Evolutionary conservation across 495 filamentous ascomycete species (phyloP).

Genomic region (Parathielavia appendiculata): DNA sequence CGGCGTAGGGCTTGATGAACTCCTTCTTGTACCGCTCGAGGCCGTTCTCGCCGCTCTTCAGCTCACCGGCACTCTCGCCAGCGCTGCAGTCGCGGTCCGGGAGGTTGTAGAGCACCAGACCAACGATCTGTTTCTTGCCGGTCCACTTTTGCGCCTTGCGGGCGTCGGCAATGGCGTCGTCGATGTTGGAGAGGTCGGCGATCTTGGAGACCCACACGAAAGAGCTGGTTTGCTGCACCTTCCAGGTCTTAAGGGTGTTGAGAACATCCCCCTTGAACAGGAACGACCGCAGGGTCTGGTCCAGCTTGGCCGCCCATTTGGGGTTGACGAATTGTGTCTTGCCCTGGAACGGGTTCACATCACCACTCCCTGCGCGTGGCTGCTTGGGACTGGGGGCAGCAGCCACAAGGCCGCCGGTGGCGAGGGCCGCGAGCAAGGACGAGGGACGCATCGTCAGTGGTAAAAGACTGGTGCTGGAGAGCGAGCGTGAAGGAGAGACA

Average conservation of each 20-base stretch:
- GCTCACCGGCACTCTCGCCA: conserved; percentile 57
- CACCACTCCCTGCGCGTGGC: not conserved
- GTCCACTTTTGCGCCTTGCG: conserved; percentile 40
- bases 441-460: conserved; percentile 17
- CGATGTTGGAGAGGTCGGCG: conserved; percentile 37
- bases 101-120: conserved; percentile 61
- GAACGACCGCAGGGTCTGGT: conserved; percentile 42
- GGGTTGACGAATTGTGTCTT: conserved; percentile 52
- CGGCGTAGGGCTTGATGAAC: conserved; percentile 51
- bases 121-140: conserved; percentile 41
- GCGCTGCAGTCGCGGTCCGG: conserved; percentile 62
- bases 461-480: not conserved
- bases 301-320: conserved; percentile 48
- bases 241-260: conserved; percentile 27
- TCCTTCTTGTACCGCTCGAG: conserved; percentile 52
- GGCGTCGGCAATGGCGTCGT: conserved; percentile 45
- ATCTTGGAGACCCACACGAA: conserved; percentile 49
- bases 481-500: not conserved
- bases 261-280: conserved; percentile 35
- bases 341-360: conserved; percentile 47
- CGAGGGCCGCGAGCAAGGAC: conserved; percentile 18
- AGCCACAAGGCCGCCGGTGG: conserved; percentile 17
- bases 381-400: conserved; percentile 16
- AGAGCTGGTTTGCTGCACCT: conserved; percentile 37
- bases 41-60: conserved; percentile 44